These are phyloP conservation scores for Jacaranda mimosifolia DNA, from an alignment of 257 asterid genomes.

Conservation along the genomic window DNA sequence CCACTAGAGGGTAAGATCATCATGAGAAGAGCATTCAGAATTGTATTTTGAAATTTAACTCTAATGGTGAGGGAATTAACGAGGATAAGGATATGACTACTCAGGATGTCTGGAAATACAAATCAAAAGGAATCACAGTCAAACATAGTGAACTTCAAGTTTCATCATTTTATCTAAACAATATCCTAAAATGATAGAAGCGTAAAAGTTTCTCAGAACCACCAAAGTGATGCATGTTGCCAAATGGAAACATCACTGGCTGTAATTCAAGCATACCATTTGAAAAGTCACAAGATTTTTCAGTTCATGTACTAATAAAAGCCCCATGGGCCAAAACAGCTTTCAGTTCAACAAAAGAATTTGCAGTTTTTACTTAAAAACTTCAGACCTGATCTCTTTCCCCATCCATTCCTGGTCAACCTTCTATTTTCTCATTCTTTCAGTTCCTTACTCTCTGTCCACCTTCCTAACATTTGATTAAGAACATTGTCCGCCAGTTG, in stretches of 20 bases:
- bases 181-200: background rate
- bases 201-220: background rate
- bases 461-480: no score
- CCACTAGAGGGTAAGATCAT: background rate
- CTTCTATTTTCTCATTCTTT: no score
- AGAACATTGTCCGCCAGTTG: no score
- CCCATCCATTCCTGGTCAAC: no score
- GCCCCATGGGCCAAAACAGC: background rate
- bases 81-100: background rate
- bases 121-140: background rate
- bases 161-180: background rate
- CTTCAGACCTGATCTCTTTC: background rate
- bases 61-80: background rate
- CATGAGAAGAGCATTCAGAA: background rate
- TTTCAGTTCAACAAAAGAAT: background rate
- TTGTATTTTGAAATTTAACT: background rate
- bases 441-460: no score
- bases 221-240: background rate
- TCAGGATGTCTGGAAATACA: background rate
- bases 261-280: background rate
- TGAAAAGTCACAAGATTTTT: background rate
- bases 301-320: background rate
- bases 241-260: background rate
- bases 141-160: conserved; percentile 9
- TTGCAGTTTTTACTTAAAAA: background rate